Evolutionary conservation across 2,329 filamentous ascomycete species (phyloP), one percentile per base, ranked within the genome.

Genomic region (Microdochium bolleyi): DNA sequence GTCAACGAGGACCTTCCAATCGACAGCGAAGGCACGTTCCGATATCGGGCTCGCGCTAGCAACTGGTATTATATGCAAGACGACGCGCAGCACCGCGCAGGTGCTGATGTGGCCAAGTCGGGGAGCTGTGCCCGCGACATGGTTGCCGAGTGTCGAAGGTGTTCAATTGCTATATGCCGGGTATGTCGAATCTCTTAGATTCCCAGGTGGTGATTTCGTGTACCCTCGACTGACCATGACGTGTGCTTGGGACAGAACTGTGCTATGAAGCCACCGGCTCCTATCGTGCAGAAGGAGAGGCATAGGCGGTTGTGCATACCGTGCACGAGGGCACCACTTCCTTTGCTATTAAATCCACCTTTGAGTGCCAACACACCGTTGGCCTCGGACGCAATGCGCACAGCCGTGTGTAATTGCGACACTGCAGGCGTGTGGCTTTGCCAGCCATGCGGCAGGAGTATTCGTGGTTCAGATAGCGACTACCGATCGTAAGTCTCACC

Each of bases 61-160:
- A 79, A 80, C 64, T 82, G 77, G 78, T 78, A 75, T 62, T 82
- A 82, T 60, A 79, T 83, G 73, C 74, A 82, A 55, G 75, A 81
- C 52, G 71, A 72, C 46, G 70, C 72, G 32, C 60, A 68, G 44
- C 57, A 62, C 1, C 58, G 64, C 67, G 51, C 61, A 80, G 57
- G 82, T 70, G 60, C 77, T 52, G 75, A 73, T 59, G 73, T 76
- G 57, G 85, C 87, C 51, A 92, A 89, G 68, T 77, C 88, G 25
- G 85, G 88, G 4, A 78, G 79, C 60, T 97, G 92, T 66, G 92
- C 92, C 22, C 79, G 89, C 56, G 92, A 96, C 67, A 81, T 95
- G 81, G 92, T 97, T 4, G 81, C 78, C 44, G 85, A 87, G 60
- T 96, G 92, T 68, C 82, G 89, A 52, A 80, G 85, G 56, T 97